Evolutionary conservation across 371 early-diverging fungal species (phyloP).

Genomic region (Coemansia sp.): DNA sequence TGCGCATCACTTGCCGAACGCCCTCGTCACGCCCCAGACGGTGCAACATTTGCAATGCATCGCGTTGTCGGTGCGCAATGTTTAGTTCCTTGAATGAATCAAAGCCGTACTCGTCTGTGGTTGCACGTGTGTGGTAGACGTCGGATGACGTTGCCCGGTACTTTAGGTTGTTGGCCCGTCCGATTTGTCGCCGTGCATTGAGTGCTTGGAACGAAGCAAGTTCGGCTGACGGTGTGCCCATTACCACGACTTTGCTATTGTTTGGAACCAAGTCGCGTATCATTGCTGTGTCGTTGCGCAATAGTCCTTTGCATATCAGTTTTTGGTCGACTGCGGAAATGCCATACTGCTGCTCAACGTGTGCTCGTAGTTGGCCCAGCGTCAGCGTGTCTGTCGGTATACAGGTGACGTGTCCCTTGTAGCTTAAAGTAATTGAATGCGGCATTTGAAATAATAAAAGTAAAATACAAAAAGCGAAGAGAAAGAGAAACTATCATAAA

Average conservation of each 20-base stretch:
- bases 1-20: constrained; percentile 72
- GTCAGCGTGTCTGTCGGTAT: constrained; percentile 7
- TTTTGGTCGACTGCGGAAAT: constrained; percentile 28
- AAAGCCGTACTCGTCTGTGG: constrained; percentile 62
- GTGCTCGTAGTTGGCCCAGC: constrained; percentile 20
- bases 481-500: not conserved
- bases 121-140: constrained; percentile 7
- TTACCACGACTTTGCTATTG: constrained; percentile 16
- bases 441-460: not conserved
- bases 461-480: not conserved
- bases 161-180: constrained; percentile 17
- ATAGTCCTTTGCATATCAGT: constrained; percentile 29
- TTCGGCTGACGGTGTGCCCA: constrained; percentile 25
- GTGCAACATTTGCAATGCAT: constrained; percentile 67
- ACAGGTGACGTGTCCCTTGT: constrained; percentile 15
- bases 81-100: constrained; percentile 63
- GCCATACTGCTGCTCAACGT: constrained; percentile 20
- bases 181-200: constrained; percentile 15
- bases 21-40: constrained; percentile 71
- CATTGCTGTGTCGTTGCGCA: not conserved
- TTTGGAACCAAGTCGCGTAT: constrained; percentile 3
- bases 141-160: constrained; percentile 14
- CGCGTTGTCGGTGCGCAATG: constrained; percentile 58
- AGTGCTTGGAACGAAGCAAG: constrained; percentile 1
- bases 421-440: constrained; percentile 13